phyloP scores from a whole-genome alignment of 345 rosid species.

The Turnera subulata region DNA sequence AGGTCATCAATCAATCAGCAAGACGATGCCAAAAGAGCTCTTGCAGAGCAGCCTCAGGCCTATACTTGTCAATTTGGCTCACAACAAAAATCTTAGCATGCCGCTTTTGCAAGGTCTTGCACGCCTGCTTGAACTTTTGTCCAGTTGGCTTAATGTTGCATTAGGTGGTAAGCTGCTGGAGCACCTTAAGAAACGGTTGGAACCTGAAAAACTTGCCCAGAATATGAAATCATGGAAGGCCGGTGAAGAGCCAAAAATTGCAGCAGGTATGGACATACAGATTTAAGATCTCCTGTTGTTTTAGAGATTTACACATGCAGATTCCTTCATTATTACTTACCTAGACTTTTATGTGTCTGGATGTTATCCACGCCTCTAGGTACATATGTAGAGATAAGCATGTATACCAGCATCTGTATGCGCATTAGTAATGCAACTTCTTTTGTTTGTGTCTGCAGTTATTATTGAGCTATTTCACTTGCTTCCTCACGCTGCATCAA shows the following conservation, averaged over 20 bases:
- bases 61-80: slow-evolving; percentile 89
- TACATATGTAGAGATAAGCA: background rate
- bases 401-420: background rate
- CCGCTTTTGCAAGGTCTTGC: slow-evolving; percentile 98
- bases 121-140: slow-evolving; percentile 91
- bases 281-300: slow-evolving; percentile 3
- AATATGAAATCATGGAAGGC: slow-evolving; percentile 93
- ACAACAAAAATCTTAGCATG: slow-evolving; percentile 97
- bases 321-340: background rate
- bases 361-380: background rate
- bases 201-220: slow-evolving; percentile 95
- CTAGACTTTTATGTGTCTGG: background rate
- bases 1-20: slow-evolving; percentile 98
- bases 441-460: slow-evolving; percentile 52
- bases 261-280: slow-evolving; percentile 59
- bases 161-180: slow-evolving; percentile 96
- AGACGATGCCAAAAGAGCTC: slow-evolving; percentile 98
- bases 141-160: slow-evolving; percentile 97
- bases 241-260: slow-evolving; percentile 99
- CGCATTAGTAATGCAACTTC: background rate
- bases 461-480: slow-evolving; percentile 97
- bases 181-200: slow-evolving; percentile 98
- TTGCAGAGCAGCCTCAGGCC: slow-evolving; percentile 99
- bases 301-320: too few species aligned
- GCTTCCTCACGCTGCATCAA: slow-evolving; percentile 94